Base-by-base conservation (phyloP, 2,329 filamentous ascomycete species). In the Leptographium wingfieldii region DNA sequence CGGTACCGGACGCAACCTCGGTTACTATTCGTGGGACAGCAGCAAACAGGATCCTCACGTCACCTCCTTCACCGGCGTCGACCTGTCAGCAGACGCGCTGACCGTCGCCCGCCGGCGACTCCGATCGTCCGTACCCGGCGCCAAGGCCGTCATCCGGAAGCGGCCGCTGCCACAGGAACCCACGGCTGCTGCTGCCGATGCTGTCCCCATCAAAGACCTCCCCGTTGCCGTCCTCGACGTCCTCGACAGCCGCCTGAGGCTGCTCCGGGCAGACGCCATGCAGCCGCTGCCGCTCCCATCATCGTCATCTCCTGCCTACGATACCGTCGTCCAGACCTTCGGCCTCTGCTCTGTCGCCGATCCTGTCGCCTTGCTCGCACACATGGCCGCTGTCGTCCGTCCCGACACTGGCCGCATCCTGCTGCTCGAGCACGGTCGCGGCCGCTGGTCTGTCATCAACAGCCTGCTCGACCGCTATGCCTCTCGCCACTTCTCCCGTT, bases 261-360 rank as follows among this genome's bases (percentile, higher is more conserved):
- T 67, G 29, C 38, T 67, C 46, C 64, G 57, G 12, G 75, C 72
- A 52, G 80, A 83, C 64, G 79, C 77, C 3, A 74, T 80, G 62
- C 63, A 70, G 40, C 65, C 70, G 0, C 69, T 82, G 1, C 77
- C 78, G 1, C 57, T 27, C 3, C 60, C 59, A 67, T 70, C 35
- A 80, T 0, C 76, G 77, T 1, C 52, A 19, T 71, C 62, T 72
- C 22, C 29, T n/a, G 22, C 49, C n/a, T 86, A 85, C 71, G 83
- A 86, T 70, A 85, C 82, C 2, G 72, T 86, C 46, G 68, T 86
- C 35, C 82, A 86, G 67, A 84, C 82, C 0, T 86, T 86, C 70
- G 83, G 82, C 5, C 75, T 86, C 31, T 86, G 83, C 71, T 83
- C 80, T 65, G 82, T 85, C 3, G 73, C 74, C 5, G 77, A 84